Base-by-base conservation (phyloP, 2,329 filamentous ascomycete genomes). In the Fusarium sublunatum region DNA sequence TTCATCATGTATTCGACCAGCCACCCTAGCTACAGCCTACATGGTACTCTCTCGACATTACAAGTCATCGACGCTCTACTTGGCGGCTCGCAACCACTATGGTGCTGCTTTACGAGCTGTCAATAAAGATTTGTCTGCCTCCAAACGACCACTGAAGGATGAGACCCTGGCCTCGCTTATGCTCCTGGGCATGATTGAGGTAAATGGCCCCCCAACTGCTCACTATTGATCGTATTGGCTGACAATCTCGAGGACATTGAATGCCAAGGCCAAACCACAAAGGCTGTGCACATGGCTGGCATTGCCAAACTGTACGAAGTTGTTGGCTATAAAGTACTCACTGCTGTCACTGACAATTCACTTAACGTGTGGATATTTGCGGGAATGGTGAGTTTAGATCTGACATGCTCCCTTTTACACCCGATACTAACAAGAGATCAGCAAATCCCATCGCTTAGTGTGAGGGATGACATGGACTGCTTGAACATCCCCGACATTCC, bases 131-230 rank as follows among this genome's bases (percentile, higher is more conserved):
- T 44, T 64, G 6, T 64, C 61, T 7, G n/a, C 24, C 24, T 52
- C 54, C 10, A 35, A 46, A 19, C 47, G 32, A 11, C 39, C 49
- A n/a, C 32, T 64, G 13, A 64, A 45, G 39, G 49, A 64, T 24
- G 61, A 64, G 26, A 64, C 48, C 5, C 31, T 64, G 15, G 55
- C 36, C 15, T 64, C 61, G 7, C 42, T 64, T 5, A 64, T 64
- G 61, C 45, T 64, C 11, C 28, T 64, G 15, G 61, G 61, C 11
- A 64, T 64, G 59, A 56, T 64, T 13, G 61, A 64, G 49, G 61
- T 53, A 36, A 34, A 7, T 28, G 13, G 10, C 22, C 19, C 25
- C 26, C 19, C 19, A 19, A 19, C 19, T 19, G 10, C 15, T 28
- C 61, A 24, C 31, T 28, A n/a, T 13, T 41, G 22, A 15, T 47